Percentiles rank a stretch among this genome's conserved stretches.
Conservation (phyloP, 2,329 filamentous ascomycete genomes). For the Phaeophleospora eucalypticola region DNA sequence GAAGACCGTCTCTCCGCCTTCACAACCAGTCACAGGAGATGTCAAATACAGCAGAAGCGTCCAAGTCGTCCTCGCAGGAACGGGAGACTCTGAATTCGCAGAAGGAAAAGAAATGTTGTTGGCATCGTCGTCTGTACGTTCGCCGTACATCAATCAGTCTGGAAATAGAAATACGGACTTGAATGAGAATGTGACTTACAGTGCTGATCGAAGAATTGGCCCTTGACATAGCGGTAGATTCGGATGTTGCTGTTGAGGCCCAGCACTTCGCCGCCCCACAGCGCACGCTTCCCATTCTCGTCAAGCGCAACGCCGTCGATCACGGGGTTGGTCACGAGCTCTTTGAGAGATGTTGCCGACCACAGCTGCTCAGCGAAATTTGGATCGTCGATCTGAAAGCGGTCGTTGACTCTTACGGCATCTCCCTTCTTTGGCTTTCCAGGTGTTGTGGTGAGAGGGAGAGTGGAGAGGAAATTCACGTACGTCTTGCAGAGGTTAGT, state of each 20-base stretch:
- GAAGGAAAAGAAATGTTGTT: slow-evolving; percentile 64
- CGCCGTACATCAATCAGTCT: slow-evolving; percentile 1
- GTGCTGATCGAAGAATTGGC: slow-evolving; percentile 89
- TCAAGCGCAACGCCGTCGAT: slow-evolving; percentile 29
- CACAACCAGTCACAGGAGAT: slow-evolving; percentile 66
- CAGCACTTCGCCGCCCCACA: slow-evolving; percentile 77
- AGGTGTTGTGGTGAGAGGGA: slow-evolving; percentile 74
- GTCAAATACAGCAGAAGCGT: slow-evolving; percentile 85
- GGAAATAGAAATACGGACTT: not conserved
- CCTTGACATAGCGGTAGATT: slow-evolving; percentile 78
- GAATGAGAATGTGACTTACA: slow-evolving; percentile 58
- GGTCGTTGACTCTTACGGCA: slow-evolving; percentile 81
- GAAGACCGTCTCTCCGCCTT: slow-evolving; percentile 87
- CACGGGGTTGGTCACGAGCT: slow-evolving; percentile 46
- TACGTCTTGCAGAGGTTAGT: slow-evolving; percentile 71
- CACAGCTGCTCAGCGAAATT: slow-evolving; percentile 72
- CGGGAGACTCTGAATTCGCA: slow-evolving; percentile 36
- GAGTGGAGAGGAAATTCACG: slow-evolving; percentile 64
- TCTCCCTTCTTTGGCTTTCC: slow-evolving; percentile 74
- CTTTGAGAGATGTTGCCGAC: slow-evolving; percentile 69
- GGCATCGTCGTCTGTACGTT: slow-evolving; percentile 87
- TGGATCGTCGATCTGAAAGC: slow-evolving; percentile 76
- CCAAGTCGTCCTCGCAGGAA: slow-evolving; percentile 74
- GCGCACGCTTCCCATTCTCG: slow-evolving; percentile 32
- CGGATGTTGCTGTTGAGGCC: slow-evolving; percentile 85